Evolutionary conservation across 805 yeast genomes (phyloP), one percentile per base, ranked within the genome.

Genomic region (Kodamaea jinghongensis): DNA sequence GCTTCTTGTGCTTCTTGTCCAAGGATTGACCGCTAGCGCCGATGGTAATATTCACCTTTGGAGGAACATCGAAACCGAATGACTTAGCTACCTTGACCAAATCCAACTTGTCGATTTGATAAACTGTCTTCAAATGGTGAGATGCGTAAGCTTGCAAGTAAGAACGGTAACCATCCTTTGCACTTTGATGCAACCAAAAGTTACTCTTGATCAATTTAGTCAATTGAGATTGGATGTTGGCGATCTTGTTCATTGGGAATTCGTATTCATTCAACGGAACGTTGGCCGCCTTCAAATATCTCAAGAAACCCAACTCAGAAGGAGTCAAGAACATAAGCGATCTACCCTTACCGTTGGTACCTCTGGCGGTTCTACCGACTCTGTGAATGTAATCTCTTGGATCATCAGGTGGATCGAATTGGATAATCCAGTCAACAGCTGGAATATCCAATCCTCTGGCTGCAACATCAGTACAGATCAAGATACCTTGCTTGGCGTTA

Each of bases 361-460:
- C 96, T 73, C 99, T 83, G 27, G 99, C 99, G 17, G 99, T 93
- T 74, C 99, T 83, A 50, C 99, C 99, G 27, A 93, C 99, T 66
- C 99, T 81, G 70, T 93, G 99, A 52, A 93, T 93, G 63, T 93
- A 93, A 67, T 93, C 98, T 70, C 98, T 82, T 66, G 99, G 99
- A 69, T 93, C 99, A 83, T 93, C 99, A 62, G 99, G 99, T 41
- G 99, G 99, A 64, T 93, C 99, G 58, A 88, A 93, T 72, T 93
- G 99, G 49, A 93, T 85, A 57, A 93, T 93, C 99, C 99, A 93
- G 70, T 95, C 99, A 40, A 93, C 99, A 20, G 95, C 83, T 39
- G 99, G 99, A 52, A 93, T 93, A 71, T 93, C 99, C 50, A 93
- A 78, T 16, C 99, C 99, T 75, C 99, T 83, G 15, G 99, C 99